Base-by-base conservation (phyloP, 1,139 yeast genomes). In the Yamadazyma sp. region DNA sequence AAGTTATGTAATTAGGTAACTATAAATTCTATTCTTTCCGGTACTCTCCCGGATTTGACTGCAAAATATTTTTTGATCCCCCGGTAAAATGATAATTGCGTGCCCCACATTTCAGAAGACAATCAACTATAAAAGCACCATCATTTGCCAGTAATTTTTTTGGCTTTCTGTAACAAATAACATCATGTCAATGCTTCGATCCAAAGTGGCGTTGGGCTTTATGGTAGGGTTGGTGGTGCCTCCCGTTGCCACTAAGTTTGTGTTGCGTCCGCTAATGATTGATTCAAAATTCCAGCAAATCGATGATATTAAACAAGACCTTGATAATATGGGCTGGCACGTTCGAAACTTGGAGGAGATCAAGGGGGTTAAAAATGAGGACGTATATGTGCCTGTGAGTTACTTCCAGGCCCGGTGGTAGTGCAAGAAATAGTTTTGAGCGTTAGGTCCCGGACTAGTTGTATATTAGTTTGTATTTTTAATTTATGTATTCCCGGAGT, bases 301-400 rank as follows among this genome's bases (percentile, higher is more conserved):
- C 17, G 64, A 65, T 38, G 47, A 51, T 20, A 51, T 67, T 29
- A 62, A 60, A 40, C 61, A 64, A 43, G 63, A 60, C 39, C 33
- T 67, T 41, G 71, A 67, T 40, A 53, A 54, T 39, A 54, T 66
- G 12, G 72, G 71, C n/a, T 67, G 72, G 72, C 56, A 63, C 26
- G 62, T 67, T 3, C 54, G 71, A 24, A 53, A 52, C 35, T 41
- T 64, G 43, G 66, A 67, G 39, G 69, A 67, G 44, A 48, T 50
- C 4, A 49, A 42, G 31, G 72, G 72, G 7, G 43, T 51, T 11
- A 48, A 50, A 16, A 61, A 50, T 21, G 62, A 60, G 2, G 68
- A 64, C 5, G 41, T 59, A 20, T 65, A 64, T 42, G 54, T 53
- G 11, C 73, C 73, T 4, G 54, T 54, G 3, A 54, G 54, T 14